A percentile compares a stretch with the other conserved stretches of the same genome.
phyloP scores from a whole-genome alignment of 306 rosid species.

The Coriaria nepalensis region DNA sequence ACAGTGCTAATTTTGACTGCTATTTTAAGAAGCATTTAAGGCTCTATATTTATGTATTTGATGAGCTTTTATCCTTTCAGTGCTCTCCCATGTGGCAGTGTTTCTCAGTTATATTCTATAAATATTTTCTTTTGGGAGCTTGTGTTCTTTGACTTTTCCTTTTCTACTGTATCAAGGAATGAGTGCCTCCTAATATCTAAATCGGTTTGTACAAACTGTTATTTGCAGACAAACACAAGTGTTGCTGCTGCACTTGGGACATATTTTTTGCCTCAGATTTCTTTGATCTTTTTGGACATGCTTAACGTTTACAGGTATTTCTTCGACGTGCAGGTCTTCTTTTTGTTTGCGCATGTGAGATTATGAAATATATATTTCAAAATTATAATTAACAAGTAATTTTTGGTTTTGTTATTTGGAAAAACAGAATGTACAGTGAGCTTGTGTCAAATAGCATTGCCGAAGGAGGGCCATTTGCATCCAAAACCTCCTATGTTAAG shows the following conservation, averaged over 20 bases:
- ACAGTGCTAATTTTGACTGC: constrained; percentile 1
- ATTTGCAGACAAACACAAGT: constrained; percentile 84
- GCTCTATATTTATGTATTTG: no score
- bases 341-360: not conserved
- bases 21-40: no score
- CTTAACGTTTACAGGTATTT: constrained; percentile 88
- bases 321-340: not conserved
- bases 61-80: no score
- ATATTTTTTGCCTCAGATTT: constrained; percentile 75
- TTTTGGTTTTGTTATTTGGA: constrained; percentile 8
- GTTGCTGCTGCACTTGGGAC: constrained; percentile 87
- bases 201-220: constrained; percentile 1
- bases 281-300: constrained; percentile 92
- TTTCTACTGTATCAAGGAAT: not conserved
- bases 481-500: constrained; percentile 82
- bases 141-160: no score
- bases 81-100: no score
- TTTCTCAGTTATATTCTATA: no score
- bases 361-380: constrained; percentile 1
- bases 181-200: constrained; percentile 2
- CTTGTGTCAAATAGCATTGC: constrained; percentile 88
- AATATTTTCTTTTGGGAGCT: no score
- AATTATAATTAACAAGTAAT: not conserved
- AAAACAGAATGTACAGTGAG: constrained; percentile 94
- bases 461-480: constrained; percentile 81